These are phyloP conservation scores for Phytophthora capsici DNA, from an alignment of 352 stramenopile genomes.

Conservation along the genomic window DNA sequence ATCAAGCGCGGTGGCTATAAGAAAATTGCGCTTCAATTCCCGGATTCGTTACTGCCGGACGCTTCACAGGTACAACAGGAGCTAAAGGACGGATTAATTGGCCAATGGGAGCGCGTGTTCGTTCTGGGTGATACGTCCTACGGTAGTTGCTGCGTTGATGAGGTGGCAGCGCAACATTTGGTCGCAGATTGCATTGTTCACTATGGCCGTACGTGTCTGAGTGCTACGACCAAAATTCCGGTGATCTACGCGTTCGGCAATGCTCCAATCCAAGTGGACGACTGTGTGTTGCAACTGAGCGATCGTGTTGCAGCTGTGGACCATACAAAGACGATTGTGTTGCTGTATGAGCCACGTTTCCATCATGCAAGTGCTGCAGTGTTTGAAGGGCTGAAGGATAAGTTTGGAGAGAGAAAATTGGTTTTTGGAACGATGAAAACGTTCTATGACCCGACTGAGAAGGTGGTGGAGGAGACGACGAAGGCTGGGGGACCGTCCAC, in stretches of 20 bases:
- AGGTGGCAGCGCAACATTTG: constrained; percentile 95
- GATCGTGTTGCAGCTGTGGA: constrained; percentile 36
- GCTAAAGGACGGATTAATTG: constrained; percentile 54
- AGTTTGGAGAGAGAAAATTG: constrained; percentile 48
- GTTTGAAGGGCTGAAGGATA: constrained; percentile 46
- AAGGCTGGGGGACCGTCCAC: constrained; percentile 6
- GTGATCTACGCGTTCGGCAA: constrained; percentile 94
- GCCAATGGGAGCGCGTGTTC: constrained; percentile 86
- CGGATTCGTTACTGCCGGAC: constrained; percentile 93
- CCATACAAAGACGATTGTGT: constrained; percentile 65
- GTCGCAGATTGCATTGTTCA: constrained; percentile 94
- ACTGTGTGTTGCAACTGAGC: constrained; percentile 57
- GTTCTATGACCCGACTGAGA: constrained; percentile 67
- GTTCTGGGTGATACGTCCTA: constrained; percentile 96
- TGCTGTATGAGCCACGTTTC: constrained; percentile 94
- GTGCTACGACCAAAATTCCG: constrained; percentile 79
- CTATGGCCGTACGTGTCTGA: constrained; percentile 95
- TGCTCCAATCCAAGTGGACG: constrained; percentile 61
- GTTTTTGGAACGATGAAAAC: constrained; percentile 72
- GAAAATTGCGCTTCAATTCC: constrained; percentile 95
- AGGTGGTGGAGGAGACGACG: constrained; percentile 3
- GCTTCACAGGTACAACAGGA: constrained; percentile 86
- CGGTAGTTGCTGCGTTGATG: constrained; percentile 95
- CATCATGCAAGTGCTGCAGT: constrained; percentile 77
- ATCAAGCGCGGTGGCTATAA: constrained; percentile 64